phyloP scores from a whole-genome alignment of 257 asterid genomes.

The Solanum pinnatisectum region DNA sequence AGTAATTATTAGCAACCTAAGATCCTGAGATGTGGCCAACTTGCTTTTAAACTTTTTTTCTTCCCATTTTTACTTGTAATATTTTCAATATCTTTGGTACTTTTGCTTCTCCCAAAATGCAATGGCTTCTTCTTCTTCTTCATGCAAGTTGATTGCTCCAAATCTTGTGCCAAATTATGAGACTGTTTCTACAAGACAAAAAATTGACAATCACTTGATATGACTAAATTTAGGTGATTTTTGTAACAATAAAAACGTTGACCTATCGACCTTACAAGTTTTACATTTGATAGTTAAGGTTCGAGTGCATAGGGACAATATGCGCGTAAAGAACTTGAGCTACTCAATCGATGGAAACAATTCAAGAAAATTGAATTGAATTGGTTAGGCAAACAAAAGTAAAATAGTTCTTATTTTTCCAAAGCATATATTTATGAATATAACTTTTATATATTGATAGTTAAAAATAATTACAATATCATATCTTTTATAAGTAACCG shows the following conservation, averaged over 20 bases:
- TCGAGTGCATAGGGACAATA: neutral
- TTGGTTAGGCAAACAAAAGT: neutral
- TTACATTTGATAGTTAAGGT: neutral
- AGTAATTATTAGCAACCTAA: neutral
- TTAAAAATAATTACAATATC: neutral
- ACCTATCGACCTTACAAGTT: neutral
- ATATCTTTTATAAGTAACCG: neutral
- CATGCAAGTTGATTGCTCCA: neutral
- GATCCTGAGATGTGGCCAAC: neutral
- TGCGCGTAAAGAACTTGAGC: neutral
- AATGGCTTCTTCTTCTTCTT: neutral
- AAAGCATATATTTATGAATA: neutral
- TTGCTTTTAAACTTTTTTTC: neutral
- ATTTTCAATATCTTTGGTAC: neutral
- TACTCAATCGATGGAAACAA: neutral
- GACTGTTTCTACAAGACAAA: neutral
- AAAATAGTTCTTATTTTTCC: too few species aligned
- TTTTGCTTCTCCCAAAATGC: neutral
- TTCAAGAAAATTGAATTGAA: neutral
- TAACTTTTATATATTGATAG: neutral
- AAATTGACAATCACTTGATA: rapidly evolving
- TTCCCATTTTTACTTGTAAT: neutral
- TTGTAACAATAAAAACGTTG: neutral
- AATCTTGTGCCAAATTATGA: neutral
- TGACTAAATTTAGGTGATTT: neutral